Percentiles rank a stretch among this genome's conserved stretches.
phyloP scores from a whole-genome alignment of 192 early-diverging fungal genomes.

The Rhizoclosmatium globosum region DNA sequence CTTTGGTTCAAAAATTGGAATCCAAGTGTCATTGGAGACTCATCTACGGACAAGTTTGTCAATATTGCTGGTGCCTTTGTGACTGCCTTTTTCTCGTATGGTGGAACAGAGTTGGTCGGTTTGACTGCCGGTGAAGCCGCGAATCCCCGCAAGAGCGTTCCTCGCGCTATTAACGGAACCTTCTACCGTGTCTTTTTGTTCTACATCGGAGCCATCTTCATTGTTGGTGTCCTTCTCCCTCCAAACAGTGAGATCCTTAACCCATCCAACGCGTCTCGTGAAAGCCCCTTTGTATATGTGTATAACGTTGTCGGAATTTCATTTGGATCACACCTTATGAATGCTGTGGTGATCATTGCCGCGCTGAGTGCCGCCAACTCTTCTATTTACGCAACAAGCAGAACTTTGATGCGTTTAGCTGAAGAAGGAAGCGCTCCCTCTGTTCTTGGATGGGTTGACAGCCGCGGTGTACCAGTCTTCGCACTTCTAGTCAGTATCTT shows the following conservation, averaged over 20 bases:
- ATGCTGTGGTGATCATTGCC: constrained; percentile 54
- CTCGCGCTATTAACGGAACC: constrained; percentile 47
- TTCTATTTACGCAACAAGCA: constrained; percentile 75
- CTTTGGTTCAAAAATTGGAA: constrained; percentile 34
- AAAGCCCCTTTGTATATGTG: constrained; percentile 72
- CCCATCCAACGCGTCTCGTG: background rate
- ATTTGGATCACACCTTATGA: constrained; percentile 71
- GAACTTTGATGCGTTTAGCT: constrained; percentile 71
- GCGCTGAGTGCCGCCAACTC: constrained; percentile 71
- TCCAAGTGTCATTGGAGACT: constrained; percentile 21
- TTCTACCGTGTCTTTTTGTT: constrained; percentile 89
- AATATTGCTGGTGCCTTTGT: constrained; percentile 76
- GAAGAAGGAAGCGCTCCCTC: constrained; percentile 70
- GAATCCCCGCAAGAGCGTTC: constrained; percentile 72
- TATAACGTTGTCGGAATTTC: constrained; percentile 64
- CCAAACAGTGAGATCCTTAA: constrained; percentile 39
- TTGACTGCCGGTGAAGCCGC: constrained; percentile 89
- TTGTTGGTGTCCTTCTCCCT: constrained; percentile 79
- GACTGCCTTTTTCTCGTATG: constrained; percentile 70
- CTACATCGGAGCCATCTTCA: constrained; percentile 71
- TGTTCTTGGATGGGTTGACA: constrained; percentile 54
- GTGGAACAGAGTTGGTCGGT: constrained; percentile 76
- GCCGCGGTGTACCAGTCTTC: constrained; percentile 69
- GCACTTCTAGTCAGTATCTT: constrained; percentile 61
- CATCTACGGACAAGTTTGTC: constrained; percentile 38